Evolutionary conservation across 2,329 filamentous ascomycete species (phyloP).

Genomic region (Dactylellina haptotyla): DNA sequence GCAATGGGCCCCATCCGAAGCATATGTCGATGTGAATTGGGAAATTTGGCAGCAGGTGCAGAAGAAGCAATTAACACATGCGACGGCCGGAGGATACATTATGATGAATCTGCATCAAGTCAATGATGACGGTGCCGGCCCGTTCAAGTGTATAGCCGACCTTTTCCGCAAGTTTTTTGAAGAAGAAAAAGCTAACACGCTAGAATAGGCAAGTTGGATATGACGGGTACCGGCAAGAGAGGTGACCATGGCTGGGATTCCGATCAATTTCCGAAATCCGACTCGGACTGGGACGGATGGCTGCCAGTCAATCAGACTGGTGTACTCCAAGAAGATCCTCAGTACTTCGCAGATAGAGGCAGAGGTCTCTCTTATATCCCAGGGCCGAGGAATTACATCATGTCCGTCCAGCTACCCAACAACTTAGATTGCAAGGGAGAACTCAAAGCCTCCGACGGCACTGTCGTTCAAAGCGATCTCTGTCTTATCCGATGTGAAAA

Average conservation of each 20-base stretch:
- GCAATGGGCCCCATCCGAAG: background rate
- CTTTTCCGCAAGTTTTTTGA: no score
- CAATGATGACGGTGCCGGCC: conserved; percentile 5
- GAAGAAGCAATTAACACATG: background rate
- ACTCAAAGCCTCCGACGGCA: background rate
- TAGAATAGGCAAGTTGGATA: conserved; percentile 3
- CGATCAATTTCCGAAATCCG: background rate
- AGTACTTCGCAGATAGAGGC: background rate
- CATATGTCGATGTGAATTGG: conserved; percentile 6
- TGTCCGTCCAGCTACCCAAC: background rate
- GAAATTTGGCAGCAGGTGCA: conserved; percentile 4
- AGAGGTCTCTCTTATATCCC: background rate
- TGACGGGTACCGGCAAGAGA: background rate
- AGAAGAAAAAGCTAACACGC: no score
- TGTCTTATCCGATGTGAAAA: conserved; percentile 1
- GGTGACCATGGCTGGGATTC: conserved; percentile 6
- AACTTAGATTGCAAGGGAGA: conserved; percentile 5
- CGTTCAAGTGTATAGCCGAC: background rate
- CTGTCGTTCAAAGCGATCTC: conserved; percentile 64
- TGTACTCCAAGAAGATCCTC: conserved; percentile 2
- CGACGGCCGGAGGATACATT: background rate
- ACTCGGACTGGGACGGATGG: conserved; percentile 9
- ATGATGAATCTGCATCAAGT: conserved; percentile 3
- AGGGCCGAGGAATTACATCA: background rate
- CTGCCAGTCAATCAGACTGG: background rate